Conservation (phyloP, 495 filamentous ascomycete genomes). For the Alectoria sarmentosa region DNA sequence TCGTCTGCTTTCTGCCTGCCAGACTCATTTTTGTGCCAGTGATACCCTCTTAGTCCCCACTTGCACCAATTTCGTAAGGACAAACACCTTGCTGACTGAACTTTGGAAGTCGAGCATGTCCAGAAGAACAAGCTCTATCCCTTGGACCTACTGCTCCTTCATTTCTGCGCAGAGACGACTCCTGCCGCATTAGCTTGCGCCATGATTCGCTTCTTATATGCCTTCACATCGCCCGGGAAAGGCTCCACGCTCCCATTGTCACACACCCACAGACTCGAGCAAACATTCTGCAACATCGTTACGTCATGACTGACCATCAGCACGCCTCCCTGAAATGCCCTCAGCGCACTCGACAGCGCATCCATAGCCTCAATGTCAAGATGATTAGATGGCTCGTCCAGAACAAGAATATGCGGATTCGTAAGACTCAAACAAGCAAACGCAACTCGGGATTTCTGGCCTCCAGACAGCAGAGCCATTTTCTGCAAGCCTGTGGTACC, state of each 20-base stretch:
- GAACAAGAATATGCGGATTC: constrained; percentile 94
- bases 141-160: neutral
- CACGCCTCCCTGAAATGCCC: constrained; percentile 86
- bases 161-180: neutral
- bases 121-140: too few relatives aligned
- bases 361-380: constrained; percentile 99
- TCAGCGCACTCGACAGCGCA: constrained; percentile 74
- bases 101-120: too few relatives aligned
- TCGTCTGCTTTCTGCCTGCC: too few relatives aligned
- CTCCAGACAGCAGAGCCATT: constrained; percentile 90
- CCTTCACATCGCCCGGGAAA: constrained; percentile 90
- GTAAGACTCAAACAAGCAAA: constrained; percentile 89
- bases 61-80: too few relatives aligned
- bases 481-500: constrained; percentile 95
- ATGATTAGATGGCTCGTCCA: constrained; percentile 98
- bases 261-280: constrained; percentile 91
- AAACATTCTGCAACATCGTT: constrained; percentile 96
- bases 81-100: too few relatives aligned
- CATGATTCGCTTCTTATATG: constrained; percentile 94
- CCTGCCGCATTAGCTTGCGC: constrained; percentile 58
- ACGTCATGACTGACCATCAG: constrained; percentile 99
- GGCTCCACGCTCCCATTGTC: constrained; percentile 93
- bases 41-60: too few relatives aligned
- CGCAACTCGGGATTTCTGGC: constrained; percentile 96
- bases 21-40: too few relatives aligned